Conservation (phyloP, 352 stramenopile genomes). For the Phytophthora cryptogea region DNA sequence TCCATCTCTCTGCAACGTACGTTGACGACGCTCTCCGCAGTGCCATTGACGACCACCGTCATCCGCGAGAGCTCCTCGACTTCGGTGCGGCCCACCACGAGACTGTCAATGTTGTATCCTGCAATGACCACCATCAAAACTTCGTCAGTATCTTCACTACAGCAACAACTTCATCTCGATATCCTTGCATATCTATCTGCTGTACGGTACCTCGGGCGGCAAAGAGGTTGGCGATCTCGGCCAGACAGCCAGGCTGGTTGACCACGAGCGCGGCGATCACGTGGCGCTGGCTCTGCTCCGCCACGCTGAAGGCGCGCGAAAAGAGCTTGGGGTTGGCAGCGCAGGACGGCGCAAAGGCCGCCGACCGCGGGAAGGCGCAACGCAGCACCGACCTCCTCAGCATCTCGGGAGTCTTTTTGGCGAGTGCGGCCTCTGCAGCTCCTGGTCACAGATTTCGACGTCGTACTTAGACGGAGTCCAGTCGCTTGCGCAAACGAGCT, state of each 20-base stretch:
- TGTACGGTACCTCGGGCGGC: constrained; percentile 55
- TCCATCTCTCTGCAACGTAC: constrained; percentile 26
- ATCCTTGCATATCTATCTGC: constrained; percentile 4
- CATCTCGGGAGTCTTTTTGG: constrained; percentile 35
- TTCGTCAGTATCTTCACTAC: constrained; percentile 4
- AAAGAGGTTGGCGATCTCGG: constrained; percentile 88
- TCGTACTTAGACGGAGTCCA: constrained; percentile 3
- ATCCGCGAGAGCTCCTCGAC: constrained; percentile 87
- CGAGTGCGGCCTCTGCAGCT: constrained; percentile 29
- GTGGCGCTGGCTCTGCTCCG: constrained; percentile 62
- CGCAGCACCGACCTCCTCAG: constrained; percentile 39
- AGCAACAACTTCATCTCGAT: neutral
- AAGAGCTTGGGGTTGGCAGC: constrained; percentile 15
- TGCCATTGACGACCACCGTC: constrained; percentile 86
- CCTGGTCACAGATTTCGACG: constrained; percentile 1
- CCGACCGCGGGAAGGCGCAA: constrained; percentile 25
- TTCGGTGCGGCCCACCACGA: constrained; percentile 86
- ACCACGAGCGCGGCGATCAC: constrained; percentile 86
- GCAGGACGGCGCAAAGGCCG: constrained; percentile 12
- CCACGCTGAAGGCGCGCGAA: constrained; percentile 44
- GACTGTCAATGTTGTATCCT: constrained; percentile 90
- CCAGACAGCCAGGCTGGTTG: constrained; percentile 85
- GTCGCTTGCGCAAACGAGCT: constrained; percentile 23
- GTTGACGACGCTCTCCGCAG: constrained; percentile 79
- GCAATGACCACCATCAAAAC: constrained; percentile 14